phyloP scores from a whole-genome alignment of 495 filamentous ascomycete genomes.

The Ramalina peruviana region DNA sequence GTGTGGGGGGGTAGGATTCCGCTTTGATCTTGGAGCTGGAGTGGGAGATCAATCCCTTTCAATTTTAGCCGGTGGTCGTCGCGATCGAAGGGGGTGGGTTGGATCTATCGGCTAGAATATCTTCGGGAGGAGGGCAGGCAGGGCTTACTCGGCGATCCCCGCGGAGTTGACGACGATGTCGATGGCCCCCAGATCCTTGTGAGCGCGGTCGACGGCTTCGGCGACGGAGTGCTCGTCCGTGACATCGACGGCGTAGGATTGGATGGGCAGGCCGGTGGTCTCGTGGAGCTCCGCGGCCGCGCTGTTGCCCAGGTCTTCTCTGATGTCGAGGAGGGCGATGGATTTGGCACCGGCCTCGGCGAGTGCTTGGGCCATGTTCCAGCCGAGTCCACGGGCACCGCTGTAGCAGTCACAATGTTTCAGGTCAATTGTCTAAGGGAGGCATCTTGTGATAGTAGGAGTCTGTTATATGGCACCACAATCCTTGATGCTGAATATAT shows the following conservation, averaged over 20 bases:
- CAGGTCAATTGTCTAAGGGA: neutral
- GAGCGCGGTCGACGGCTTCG: constrained; percentile 25
- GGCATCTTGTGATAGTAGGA: neutral
- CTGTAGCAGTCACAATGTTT: constrained; percentile 21
- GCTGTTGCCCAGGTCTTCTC: constrained; percentile 56
- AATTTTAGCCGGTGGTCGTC: constrained; percentile 2
- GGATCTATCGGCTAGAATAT: neutral
- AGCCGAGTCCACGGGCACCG: constrained; percentile 62
- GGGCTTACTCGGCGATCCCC: constrained; percentile 62
- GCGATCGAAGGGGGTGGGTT: constrained; percentile 29
- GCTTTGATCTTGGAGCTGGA: constrained; percentile 51
- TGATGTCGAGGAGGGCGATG: constrained; percentile 60
- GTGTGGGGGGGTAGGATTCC: constrained; percentile 37
- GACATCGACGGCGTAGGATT: constrained; percentile 67
- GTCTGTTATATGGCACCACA: neutral
- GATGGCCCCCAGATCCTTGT: constrained; percentile 47
- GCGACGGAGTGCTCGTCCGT: constrained; percentile 50
- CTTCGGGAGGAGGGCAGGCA: neutral
- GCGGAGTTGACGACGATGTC: constrained; percentile 73
- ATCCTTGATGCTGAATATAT: neutral
- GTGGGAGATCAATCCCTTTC: too few relatives aligned
- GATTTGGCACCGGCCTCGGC: constrained; percentile 59
- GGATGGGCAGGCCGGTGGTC: constrained; percentile 53
- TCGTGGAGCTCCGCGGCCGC: constrained; percentile 50
- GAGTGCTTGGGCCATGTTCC: constrained; percentile 62